Evolutionary conservation across 257 asterid species (phyloP), one percentile per base, ranked within the genome.

Genomic region (Solanum tacnaense): DNA sequence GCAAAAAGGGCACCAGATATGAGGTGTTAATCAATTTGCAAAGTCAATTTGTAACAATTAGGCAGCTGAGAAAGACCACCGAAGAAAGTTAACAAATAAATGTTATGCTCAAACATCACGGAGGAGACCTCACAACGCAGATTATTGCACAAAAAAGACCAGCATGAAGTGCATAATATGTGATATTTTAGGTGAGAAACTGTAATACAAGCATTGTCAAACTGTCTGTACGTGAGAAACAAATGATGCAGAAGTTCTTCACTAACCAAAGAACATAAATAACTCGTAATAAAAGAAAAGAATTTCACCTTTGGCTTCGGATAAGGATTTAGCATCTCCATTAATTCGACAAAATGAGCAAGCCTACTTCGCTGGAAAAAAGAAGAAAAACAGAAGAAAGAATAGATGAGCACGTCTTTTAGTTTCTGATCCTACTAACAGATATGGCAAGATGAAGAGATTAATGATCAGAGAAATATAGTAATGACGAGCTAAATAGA

Each of bases 321-420:
- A 91, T 92, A 93, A 84, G 97, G 96, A 89, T 93, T 95, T 83
- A 96, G 87, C 98, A 97, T 96, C 93, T 96, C 99, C 98, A 96
- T 94, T 85, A 96, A 91, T 89, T 95, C 98, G 39, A 97, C 86
- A 91, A 97, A 94, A 90, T 97, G 95, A 41, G 98, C 98, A 72
- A 97, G 94, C 93, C 90, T 94, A 85, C 95, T 91, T 81, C 98
- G 92, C 99, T 97, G 96, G 46, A 89, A 88, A 86, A 32, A 75
- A 81, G 88, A 90, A 71, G 39, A 25, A 21, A 25, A 56, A 20
- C 35, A 83, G 84, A 75, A 38, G 72, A 65, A 25, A 74, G 49
- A 85, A 67, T 7, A 85, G 18, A 85, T 36, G 20, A 85, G 20
- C 41, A 68, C 10, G 35, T 15, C 78, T 27, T 39, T 79, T 46